A percentile compares a stretch with the other conserved stretches of the same genome.
These are phyloP conservation scores for Gonapodya prolifera DNA, from an alignment of 192 early-diverging fungal genomes.

Conservation along the genomic window DNA sequence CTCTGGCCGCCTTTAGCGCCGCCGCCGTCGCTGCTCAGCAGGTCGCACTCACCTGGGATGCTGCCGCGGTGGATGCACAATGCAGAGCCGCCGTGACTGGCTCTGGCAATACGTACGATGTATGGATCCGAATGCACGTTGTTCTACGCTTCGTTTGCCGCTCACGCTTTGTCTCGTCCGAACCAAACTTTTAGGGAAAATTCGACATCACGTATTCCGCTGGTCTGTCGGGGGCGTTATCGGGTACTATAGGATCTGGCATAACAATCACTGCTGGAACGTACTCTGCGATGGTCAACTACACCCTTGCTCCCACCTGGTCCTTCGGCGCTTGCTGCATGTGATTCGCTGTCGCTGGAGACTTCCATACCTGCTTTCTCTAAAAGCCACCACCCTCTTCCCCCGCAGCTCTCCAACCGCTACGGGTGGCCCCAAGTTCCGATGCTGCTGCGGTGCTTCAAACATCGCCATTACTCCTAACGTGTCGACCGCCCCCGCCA, in stretches of 20 bases:
- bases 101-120: not conserved
- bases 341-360: not conserved
- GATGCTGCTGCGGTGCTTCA: not conserved
- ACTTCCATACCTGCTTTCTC: too few species aligned
- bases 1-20: not conserved
- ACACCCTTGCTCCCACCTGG: not conserved
- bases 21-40: not conserved
- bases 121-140: not conserved
- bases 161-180: not conserved
- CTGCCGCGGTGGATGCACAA: not conserved
- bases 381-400: not conserved
- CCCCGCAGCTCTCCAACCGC: not conserved
- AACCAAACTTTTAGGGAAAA: not conserved
- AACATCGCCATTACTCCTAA: not conserved
- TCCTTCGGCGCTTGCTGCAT: not conserved
- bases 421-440: not conserved
- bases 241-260: not conserved
- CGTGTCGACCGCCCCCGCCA: not conserved
- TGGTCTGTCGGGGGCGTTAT: not conserved
- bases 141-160: not conserved
- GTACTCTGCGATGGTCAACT: not conserved
- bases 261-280: not conserved
- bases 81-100: not conserved
- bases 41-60: not conserved
- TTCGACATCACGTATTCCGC: not conserved